Base-by-base conservation (phyloP, 176 grass and related monocot species). In the Avena sativa region DNA sequence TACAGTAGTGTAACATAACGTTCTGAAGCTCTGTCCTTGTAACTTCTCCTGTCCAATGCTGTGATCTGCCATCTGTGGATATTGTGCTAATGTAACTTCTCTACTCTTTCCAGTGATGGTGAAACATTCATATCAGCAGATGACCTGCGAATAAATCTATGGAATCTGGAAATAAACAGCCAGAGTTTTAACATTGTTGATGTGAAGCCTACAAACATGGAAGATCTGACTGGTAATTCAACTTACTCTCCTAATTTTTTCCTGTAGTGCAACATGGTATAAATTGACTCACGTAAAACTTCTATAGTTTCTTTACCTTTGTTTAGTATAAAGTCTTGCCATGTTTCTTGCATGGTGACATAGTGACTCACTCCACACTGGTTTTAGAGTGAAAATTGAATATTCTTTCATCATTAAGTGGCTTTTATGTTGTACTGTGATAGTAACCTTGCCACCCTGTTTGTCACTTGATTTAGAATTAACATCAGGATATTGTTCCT, bases 161-260 rank as follows among this genome's bases (percentile, higher is more conserved):
- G 95, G 95, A 97, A 97, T 86, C 84, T 97, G 87, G 95, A 95
- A 84, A 95, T 97, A 86, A 97, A 94, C 83, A 97, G 87, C 79
- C 95, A 97, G 80, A 95, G 95, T 74, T 97, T 97, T 85, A 97
- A 97, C 53, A 97, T 97, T 90, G 93, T 97, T 90, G 95, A 97
- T 53, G 93, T 97, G 78, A 97, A 97, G 81, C 95, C 95, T 93
- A 64, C 93, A 85, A 97, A 97, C 82, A 97, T 97, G 95, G 95
- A 97, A 88, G 95, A 97, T 79, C 87, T 97, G 73, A 97, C 93
- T 0, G 95, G 95, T 97, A 97, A 78, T 56, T 88, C 23, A 38
- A 57, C 30, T 49, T 90, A 62, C 12, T 48, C 17, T 65, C 12
- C 19, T 58, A 50, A 10, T 63, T 71, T 48, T 63, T n/a, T 49